Percentiles rank a stretch among this genome's conserved stretches.
Evolutionary conservation across 2,329 filamentous ascomycete species (phyloP).

Genomic region (Lachnellula cervina): DNA sequence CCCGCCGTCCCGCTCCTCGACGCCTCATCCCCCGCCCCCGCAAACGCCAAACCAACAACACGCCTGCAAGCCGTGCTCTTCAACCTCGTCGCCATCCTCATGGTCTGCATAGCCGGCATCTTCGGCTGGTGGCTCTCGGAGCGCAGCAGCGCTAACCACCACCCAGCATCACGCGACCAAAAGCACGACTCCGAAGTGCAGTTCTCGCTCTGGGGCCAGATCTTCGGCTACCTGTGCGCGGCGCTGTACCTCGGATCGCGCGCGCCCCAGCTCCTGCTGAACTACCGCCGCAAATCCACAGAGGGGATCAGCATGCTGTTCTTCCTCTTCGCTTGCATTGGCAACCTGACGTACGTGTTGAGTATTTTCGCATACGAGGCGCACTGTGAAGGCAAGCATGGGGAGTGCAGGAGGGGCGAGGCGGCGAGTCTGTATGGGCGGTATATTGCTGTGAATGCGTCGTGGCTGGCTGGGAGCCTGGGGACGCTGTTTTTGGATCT

Average conservation of each 20-base stretch:
- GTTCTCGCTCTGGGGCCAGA: conserved; percentile 75
- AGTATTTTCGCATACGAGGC: conserved; percentile 90
- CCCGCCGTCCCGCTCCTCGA: conserved; percentile 75
- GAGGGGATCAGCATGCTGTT: conserved; percentile 92
- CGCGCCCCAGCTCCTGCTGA: conserved; percentile 84
- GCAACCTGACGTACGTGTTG: conserved; percentile 88
- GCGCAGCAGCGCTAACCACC: conserved; percentile 10
- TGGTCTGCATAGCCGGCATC: conserved; percentile 79
- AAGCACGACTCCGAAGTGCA: conserved; percentile 41
- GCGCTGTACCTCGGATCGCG: conserved; percentile 83
- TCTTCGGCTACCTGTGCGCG: conserved; percentile 92
- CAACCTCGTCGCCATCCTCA: conserved; percentile 69
- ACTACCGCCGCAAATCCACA: conserved; percentile 86
- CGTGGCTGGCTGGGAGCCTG: conserved; percentile 84
- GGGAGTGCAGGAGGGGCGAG: conserved; percentile 60
- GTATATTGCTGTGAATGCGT: conserved; percentile 86
- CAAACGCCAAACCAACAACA: conserved; percentile 41
- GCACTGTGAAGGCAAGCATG: conserved; percentile 44
- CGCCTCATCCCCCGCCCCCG: conserved; percentile 36
- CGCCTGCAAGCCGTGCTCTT: conserved; percentile 57
- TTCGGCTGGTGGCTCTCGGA: conserved; percentile 78
- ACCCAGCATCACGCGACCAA: neutral
- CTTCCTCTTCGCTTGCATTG: conserved; percentile 93
- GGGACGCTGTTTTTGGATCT: conserved; percentile 83
- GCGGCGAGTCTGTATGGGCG: conserved; percentile 61